Conservation (phyloP, 108 stramenopile species). For the Skeletonema tropicum region DNA sequence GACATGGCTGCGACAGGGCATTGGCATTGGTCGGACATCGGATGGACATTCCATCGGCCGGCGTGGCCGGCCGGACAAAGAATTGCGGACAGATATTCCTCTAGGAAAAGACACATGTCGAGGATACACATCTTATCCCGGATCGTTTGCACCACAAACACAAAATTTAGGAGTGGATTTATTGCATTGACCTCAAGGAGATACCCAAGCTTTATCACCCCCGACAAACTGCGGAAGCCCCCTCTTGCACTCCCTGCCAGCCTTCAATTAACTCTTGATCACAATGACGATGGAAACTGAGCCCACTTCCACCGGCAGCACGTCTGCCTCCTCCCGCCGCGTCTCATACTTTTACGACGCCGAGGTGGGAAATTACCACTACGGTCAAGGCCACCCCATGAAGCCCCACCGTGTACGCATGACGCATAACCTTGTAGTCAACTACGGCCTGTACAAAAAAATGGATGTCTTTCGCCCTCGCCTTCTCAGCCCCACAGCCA, state of each 20-base stretch:
- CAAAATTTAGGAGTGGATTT: neutral
- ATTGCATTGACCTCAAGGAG: neutral
- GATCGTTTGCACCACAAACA: neutral
- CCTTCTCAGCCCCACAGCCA: slow-evolving; percentile 90
- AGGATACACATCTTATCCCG: too few species aligned
- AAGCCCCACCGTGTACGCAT: slow-evolving; percentile 99
- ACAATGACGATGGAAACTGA: neutral
- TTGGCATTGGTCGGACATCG: too few species aligned
- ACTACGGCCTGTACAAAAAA: slow-evolving; percentile 96
- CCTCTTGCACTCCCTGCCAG: neutral
- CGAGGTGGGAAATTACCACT: slow-evolving; percentile 98
- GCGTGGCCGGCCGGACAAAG: too few species aligned
- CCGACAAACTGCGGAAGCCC: neutral
- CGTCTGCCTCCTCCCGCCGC: slow-evolving; percentile 50
- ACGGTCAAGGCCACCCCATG: slow-evolving; percentile 99
- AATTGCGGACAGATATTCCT: too few species aligned
- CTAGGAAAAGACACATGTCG: too few species aligned
- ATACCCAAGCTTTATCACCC: neutral
- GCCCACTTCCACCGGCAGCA: neutral
- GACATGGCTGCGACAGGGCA: too few species aligned
- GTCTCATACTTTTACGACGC: slow-evolving; percentile 97
- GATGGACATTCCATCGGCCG: too few species aligned
- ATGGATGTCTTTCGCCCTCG: slow-evolving; percentile 99
- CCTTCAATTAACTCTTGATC: neutral
- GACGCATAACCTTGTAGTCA: slow-evolving; percentile 99